Base-by-base conservation (phyloP, 2,329 filamentous ascomycete species). In the Drechslerella dactyloides region DNA sequence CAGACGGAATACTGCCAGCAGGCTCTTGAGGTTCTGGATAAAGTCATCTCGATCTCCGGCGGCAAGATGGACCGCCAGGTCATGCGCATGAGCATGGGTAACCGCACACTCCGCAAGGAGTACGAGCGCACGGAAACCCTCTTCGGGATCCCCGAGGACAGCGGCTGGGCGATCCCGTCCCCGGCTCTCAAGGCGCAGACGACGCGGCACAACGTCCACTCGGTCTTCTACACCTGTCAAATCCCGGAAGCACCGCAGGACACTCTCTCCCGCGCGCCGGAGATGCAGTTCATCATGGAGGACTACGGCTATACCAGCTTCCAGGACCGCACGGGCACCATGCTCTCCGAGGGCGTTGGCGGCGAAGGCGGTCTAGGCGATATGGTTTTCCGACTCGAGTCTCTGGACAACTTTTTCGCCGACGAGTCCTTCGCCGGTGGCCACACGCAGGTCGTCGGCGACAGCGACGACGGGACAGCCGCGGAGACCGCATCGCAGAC, bases 1-100 rank as follows among this genome's bases (percentile, higher is more conserved):
- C 93, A 97, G 78, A 97, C 93, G 1, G 91, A 96, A 70, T 93
- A 93, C 77, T 97, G 93, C 79, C 91, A 94, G 79, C 90, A 96
- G 77, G 94, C 94, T 10, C 82, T 99, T 8, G 87, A 91, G 74
- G 93, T 99, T 0, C 83, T 99, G 68, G 94, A 99, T 79, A 90
- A 93, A 74, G 94, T 97, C 76, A 96, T 97, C 85, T 91, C 90
- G 27, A 93, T 97, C 83, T 92, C 92, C 0, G 90, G 91, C 2
- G 92, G 90, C 33, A 90, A 93, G 0, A 91, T 96, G 85, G 94
- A 97, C 79, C 91, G 90, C 76, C 91, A 97, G 76, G 92, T 97
- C 78, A 82, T 99, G 68, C 87, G 94, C 42, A 99, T 99, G 96
- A 97, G 93, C 80, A 97, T 99, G 91, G 93, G 92, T 3, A 89